These are phyloP conservation scores for Neurospora sp. DNA, from an alignment of 495 filamentous ascomycete species.

Conservation along the genomic window DNA sequence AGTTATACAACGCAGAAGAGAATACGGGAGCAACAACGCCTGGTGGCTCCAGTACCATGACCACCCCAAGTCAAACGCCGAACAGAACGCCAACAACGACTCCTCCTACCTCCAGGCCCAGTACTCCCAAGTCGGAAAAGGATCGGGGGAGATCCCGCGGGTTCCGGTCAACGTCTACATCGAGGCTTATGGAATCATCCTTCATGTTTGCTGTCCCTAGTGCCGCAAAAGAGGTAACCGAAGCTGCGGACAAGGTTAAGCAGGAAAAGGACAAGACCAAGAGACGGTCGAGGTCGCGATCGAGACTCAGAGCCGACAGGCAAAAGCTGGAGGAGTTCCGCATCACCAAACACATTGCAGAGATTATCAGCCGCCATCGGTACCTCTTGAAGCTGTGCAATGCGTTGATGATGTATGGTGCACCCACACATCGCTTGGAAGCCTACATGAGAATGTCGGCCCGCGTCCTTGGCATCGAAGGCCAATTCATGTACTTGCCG, in stretches of 20 bases:
- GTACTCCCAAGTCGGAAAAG: slow-evolving; percentile 40
- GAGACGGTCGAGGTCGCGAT: slow-evolving; percentile 31
- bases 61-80: slow-evolving; percentile 15
- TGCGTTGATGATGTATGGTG: slow-evolving; percentile 77
- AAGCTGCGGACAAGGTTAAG: slow-evolving; percentile 24
- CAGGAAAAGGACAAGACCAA: slow-evolving; percentile 20
- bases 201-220: slow-evolving; percentile 28
- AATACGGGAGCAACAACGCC: background rate
- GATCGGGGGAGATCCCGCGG: slow-evolving; percentile 54
- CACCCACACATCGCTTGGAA: slow-evolving; percentile 67
- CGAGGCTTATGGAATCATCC: slow-evolving; percentile 49
- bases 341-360: slow-evolving; percentile 85
- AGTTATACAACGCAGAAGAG: slow-evolving; percentile 49
- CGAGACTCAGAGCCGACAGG: slow-evolving; percentile 16
- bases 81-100: slow-evolving; percentile 21
- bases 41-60: slow-evolving; percentile 18
- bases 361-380: slow-evolving; percentile 66
- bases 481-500: slow-evolving; percentile 85
- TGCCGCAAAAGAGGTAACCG: slow-evolving; percentile 16
- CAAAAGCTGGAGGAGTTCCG: slow-evolving; percentile 55
- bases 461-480: slow-evolving; percentile 79
- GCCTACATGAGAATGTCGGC: slow-evolving; percentile 86
- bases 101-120: slow-evolving; percentile 36
- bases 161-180: slow-evolving; percentile 22
- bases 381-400: slow-evolving; percentile 80